These are phyloP conservation scores for Radiomyces spectabilis DNA, from an alignment of 192 early-diverging fungal genomes.

Conservation along the genomic window DNA sequence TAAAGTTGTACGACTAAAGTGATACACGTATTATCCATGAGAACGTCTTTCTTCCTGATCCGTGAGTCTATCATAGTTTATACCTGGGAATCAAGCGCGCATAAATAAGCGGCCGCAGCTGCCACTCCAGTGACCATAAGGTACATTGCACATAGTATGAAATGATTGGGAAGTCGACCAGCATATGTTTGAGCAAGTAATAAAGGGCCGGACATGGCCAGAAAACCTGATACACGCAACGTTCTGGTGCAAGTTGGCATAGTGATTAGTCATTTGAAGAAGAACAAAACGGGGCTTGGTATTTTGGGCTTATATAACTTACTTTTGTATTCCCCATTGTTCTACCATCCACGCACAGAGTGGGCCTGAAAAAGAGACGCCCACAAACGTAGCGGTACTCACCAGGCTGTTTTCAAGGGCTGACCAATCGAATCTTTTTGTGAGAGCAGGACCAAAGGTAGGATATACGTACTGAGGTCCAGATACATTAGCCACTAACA, in stretches of 20 bases:
- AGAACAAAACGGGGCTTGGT: no score
- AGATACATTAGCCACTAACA: constrained; percentile 22
- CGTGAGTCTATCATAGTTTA: no score
- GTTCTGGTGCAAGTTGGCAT: no score
- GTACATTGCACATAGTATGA: constrained; percentile 10
- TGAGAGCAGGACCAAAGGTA: constrained; percentile 11
- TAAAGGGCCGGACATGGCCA: constrained; percentile 9
- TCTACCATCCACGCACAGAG: constrained; percentile 18
- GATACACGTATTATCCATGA: background rate
- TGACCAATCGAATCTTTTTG: constrained; percentile 15
- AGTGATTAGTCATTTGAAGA: background rate
- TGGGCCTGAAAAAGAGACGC: constrained; percentile 22
- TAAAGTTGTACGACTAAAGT: constrained; percentile 25
- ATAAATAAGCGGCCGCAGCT: constrained; percentile 15
- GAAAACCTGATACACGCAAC: background rate
- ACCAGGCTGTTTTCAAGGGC: constrained; percentile 20
- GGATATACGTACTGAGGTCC: constrained; percentile 24
- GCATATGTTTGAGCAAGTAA: constrained; percentile 18
- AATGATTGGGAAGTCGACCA: constrained; percentile 4
- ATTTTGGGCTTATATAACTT: background rate
- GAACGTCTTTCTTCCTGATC: background rate
- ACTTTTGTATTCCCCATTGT: constrained; percentile 1
- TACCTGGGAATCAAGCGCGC: constrained; percentile 24
- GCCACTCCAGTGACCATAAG: constrained; percentile 4
- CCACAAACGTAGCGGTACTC: constrained; percentile 19